Evolutionary conservation across 2,329 filamentous ascomycete species (phyloP), one percentile per base, ranked within the genome.

Genomic region (Aspergillus neoniger): DNA sequence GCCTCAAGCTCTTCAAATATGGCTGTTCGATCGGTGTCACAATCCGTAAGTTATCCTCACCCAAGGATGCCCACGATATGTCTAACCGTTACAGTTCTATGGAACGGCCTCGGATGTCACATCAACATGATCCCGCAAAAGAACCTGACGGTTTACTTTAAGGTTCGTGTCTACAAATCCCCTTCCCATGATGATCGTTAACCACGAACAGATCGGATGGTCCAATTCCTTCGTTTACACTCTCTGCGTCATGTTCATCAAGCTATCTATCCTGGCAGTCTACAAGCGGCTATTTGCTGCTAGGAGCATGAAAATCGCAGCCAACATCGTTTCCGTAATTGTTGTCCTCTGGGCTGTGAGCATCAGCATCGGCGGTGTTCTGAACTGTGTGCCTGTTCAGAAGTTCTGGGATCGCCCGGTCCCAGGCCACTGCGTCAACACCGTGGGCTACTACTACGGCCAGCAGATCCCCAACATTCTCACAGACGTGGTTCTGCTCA

Each of bases 401-500:
- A 71, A 63, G 28, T 71, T 71, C 54, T 74, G 72, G 72, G 60
- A 71, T 14, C 63, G 30, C 7, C 57, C 63, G 0, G 54, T 71
- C 7, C 58, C 63, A 10, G 70, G 70, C 21, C 61, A 63, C 7
- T 74, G 72, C 30, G 67, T 74, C 8, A 64, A 72, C 43, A 17
- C 65, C 1, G 65, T 59, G 49, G 62, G 49, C n/a, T 74, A 69
- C 51, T 71, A 70, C 48, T 72, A 72, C n/a, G 72, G 64, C 23
- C 54, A 65, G 28, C 70, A 72, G 28, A 68, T 74, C 17, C 72
- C 71, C 2, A 74, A 74, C 39, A 73, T 74, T 15, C 14, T 73
- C 19, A 67, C 70, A 0, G 72, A 74, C 43, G n/a, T 67, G 2
- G 63, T 72, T 10, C 58, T 74, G 7, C 60, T 73, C 8, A 19